A percentile compares a stretch with the other conserved stretches of the same genome.
phyloP scores from a whole-genome alignment of 2,329 filamentous ascomycete species.

The Talaromyces funiculosus region DNA sequence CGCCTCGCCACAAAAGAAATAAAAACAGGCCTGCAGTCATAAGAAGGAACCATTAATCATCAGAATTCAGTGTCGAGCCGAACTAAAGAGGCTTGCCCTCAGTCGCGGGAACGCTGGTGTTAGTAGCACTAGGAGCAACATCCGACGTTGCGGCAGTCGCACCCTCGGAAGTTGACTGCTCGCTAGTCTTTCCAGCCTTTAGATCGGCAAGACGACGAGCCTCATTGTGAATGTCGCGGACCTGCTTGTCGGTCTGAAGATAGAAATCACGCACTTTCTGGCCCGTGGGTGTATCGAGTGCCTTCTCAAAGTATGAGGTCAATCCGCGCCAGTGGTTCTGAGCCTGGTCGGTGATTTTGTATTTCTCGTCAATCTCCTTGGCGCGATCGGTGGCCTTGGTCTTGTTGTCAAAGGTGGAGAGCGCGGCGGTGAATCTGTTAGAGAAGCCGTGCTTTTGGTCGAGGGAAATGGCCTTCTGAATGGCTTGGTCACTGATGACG shows the following conservation, averaged over 20 bases:
- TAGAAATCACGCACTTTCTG: slow-evolving; percentile 87
- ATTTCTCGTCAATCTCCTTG: slow-evolving; percentile 74
- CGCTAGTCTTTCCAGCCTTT: slow-evolving; percentile 56
- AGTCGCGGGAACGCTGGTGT: slow-evolving; percentile 7
- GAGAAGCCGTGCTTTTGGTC: slow-evolving; percentile 87
- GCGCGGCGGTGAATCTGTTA: slow-evolving; percentile 67
- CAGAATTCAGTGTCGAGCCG: not conserved
- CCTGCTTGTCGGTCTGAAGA: slow-evolving; percentile 75
- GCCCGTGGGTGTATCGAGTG: slow-evolving; percentile 77
- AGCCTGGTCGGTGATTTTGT: slow-evolving; percentile 72
- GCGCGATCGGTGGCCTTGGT: slow-evolving; percentile 85
- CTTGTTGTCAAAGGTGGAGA: slow-evolving; percentile 73
- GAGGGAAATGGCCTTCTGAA: slow-evolving; percentile 77
- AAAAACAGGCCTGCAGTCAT: not conserved
- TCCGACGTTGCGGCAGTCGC: slow-evolving; percentile 20
- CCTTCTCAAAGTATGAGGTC: slow-evolving; percentile 91
- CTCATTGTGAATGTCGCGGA: slow-evolving; percentile 89
- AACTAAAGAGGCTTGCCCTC: slow-evolving; percentile 1
- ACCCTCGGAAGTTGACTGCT: slow-evolving; percentile 23
- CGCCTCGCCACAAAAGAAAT: not conserved
- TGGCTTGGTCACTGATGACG: slow-evolving; percentile 67
- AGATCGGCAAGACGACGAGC: slow-evolving; percentile 81
- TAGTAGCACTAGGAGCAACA: slow-evolving; percentile 21
- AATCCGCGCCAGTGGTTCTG: slow-evolving; percentile 62
- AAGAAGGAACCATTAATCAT: not conserved